Conservation (phyloP, 2,329 filamentous ascomycete species). For the Purpureocillium takamizusanense region DNA sequence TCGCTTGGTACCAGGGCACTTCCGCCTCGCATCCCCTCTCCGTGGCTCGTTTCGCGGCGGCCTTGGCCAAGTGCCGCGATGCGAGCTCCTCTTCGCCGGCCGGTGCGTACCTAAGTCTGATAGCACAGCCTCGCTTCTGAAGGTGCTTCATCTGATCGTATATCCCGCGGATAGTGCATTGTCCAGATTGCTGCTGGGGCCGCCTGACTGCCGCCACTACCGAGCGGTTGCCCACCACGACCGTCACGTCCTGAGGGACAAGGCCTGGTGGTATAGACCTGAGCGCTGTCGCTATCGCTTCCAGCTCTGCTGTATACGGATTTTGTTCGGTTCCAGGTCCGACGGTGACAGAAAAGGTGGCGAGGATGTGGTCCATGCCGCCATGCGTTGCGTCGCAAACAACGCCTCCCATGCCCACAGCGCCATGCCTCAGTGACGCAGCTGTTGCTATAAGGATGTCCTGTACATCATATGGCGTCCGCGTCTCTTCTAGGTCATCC, state of each 20-base stretch:
- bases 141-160: slow-evolving; percentile 3
- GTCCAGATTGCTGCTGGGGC: slow-evolving; percentile 8
- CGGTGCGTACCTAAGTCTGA: slow-evolving; percentile 4
- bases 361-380: slow-evolving; percentile 1
- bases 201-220: slow-evolving; percentile 5
- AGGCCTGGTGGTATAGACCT: slow-evolving; percentile 5
- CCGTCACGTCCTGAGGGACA: slow-evolving; percentile 1
- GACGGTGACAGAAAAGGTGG: slow-evolving; percentile 7
- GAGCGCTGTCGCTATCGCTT: slow-evolving; percentile 6
- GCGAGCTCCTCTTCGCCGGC: slow-evolving; percentile 1
- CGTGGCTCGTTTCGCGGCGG: slow-evolving; percentile 1
- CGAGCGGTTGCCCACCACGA: slow-evolving; percentile 6
- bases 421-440: slow-evolving; percentile 2
- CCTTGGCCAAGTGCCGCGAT: slow-evolving; percentile 1
- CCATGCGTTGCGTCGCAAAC: not conserved
- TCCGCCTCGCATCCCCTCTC: not conserved
- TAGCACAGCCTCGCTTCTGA: not conserved
- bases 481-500: too few species aligned
- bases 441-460: slow-evolving; percentile 4
- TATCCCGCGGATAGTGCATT: slow-evolving; percentile 6
- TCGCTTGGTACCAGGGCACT: slow-evolving; percentile 1
- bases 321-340: slow-evolving; percentile 9
- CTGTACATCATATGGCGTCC: not conserved
- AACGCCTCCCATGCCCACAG: slow-evolving; percentile 6
- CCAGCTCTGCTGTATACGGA: slow-evolving; percentile 8